These are phyloP conservation scores for Purpureocillium takamizusanense DNA, from an alignment of 2,329 filamentous ascomycete genomes.

Conservation along the genomic window DNA sequence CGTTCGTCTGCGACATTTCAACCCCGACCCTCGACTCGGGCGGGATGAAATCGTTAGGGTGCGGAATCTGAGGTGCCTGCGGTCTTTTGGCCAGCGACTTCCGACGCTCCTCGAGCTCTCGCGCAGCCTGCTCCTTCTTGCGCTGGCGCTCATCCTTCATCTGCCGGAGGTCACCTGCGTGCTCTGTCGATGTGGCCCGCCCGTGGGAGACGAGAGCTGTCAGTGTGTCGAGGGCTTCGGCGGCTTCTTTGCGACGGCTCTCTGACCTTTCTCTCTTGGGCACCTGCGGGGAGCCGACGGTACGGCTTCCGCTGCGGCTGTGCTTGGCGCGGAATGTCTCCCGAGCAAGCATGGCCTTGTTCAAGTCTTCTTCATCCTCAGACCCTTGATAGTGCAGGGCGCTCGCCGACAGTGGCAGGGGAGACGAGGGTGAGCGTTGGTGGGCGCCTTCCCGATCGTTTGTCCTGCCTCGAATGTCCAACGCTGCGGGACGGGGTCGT, in stretches of 20 bases:
- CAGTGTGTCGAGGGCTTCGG: conserved; percentile 21
- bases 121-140: conserved; percentile 68
- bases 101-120: conserved; percentile 81
- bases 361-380: conserved; percentile 57
- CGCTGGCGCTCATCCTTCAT: conserved; percentile 52
- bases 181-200: conserved; percentile 33
- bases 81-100: conserved; percentile 74
- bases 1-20: conserved; percentile 34
- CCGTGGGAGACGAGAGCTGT: conserved; percentile 18
- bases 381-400: conserved; percentile 31
- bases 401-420: conserved; percentile 61
- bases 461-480: conserved; percentile 54
- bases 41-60: conserved; percentile 49
- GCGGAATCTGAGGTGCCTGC: conserved; percentile 70
- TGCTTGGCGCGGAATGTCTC: conserved; percentile 48
- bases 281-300: conserved; percentile 24
- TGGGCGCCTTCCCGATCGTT: conserved; percentile 48
- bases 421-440: conserved; percentile 68
- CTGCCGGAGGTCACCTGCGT: conserved; percentile 43
- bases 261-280: conserved; percentile 27
- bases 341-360: conserved; percentile 41
- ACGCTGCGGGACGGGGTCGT: conserved; percentile 26
- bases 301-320: conserved; percentile 40
- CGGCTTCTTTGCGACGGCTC: conserved; percentile 23
- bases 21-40: conserved; percentile 19